Percentiles rank a stretch among this genome's conserved stretches.
These are phyloP conservation scores for Pyrenophora seminiperda DNA, from an alignment of 2,329 filamentous ascomycete genomes.

Conservation along the genomic window DNA sequence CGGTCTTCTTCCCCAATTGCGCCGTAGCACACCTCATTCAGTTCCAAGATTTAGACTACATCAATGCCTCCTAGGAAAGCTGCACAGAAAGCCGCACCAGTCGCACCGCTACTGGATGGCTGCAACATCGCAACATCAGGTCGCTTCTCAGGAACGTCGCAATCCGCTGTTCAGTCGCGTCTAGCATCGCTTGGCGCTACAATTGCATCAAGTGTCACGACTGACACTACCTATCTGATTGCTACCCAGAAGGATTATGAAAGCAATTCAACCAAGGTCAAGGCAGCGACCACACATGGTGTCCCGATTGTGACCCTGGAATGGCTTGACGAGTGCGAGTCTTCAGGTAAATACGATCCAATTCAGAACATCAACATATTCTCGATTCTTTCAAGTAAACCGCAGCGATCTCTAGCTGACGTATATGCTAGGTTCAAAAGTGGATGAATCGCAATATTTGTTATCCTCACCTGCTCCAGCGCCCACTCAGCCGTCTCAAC, in stretches of 20 bases:
- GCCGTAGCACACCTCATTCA: neutral
- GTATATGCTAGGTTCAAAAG: slow-evolving; percentile 27
- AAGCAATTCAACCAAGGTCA: slow-evolving; percentile 59
- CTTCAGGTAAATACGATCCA: slow-evolving; percentile 39
- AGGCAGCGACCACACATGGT: slow-evolving; percentile 53
- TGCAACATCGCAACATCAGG: slow-evolving; percentile 64
- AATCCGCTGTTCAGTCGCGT: slow-evolving; percentile 56
- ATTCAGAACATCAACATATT: neutral
- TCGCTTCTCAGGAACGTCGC: slow-evolving; percentile 61
- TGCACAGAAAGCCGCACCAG: slow-evolving; percentile 23
- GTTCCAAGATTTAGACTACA: neutral
- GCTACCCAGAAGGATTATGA: slow-evolving; percentile 60
- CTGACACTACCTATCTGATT: slow-evolving; percentile 62
- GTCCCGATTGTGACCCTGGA: slow-evolving; percentile 63
- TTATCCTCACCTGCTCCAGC: slow-evolving; percentile 27
- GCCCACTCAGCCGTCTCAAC: slow-evolving; percentile 8
- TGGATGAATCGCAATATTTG: slow-evolving; percentile 49
- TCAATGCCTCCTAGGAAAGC: slow-evolving; percentile 33
- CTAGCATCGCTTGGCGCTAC: slow-evolving; percentile 58
- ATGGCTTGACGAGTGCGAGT: slow-evolving; percentile 66
- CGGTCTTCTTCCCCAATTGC: slow-evolving; percentile 2
- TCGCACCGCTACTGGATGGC: slow-evolving; percentile 52
- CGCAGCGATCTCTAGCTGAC: neutral
- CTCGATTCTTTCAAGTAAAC: neutral
- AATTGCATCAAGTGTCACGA: slow-evolving; percentile 55